phyloP scores from a whole-genome alignment of 2,329 filamentous ascomycete species.

The Lithohypha guttulata region DNA sequence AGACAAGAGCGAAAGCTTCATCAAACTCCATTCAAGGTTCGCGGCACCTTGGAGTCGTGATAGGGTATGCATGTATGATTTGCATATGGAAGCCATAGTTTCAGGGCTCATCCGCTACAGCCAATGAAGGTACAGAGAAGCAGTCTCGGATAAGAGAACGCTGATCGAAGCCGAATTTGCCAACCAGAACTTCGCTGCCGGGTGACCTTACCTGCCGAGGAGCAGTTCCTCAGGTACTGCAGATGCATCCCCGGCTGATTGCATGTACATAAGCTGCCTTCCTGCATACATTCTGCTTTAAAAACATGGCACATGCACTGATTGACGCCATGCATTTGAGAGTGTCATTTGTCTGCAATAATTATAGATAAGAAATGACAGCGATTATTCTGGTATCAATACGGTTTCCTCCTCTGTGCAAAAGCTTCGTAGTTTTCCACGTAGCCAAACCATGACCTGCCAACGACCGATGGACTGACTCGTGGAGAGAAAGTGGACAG shows the following conservation, averaged over 20 bases:
- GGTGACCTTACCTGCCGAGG: not conserved
- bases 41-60: conserved; percentile 5
- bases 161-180: conserved; percentile 3
- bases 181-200: conserved; percentile 2
- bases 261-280: conserved; percentile 11
- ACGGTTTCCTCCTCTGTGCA: not conserved
- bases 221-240: not conserved
- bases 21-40: not conserved
- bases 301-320: conserved; percentile 9
- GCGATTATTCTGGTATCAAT: too few species aligned
- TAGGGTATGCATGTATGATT: conserved; percentile 10
- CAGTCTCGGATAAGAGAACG: conserved; percentile 3
- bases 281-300: conserved; percentile 7
- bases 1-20: too few species aligned
- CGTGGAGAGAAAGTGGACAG: not conserved
- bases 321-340: conserved; percentile 2
- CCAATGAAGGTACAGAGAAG: conserved; percentile 5
- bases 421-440: not conserved
- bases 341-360: too few species aligned
- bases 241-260: conserved; percentile 10
- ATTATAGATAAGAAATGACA: too few species aligned
- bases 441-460: not conserved
- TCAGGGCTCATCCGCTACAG: conserved; percentile 2
- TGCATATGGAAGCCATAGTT: conserved; percentile 9
- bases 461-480: not conserved